Conservation (phyloP, 169 alveolate genomes). For the Babesia divergens region DNA sequence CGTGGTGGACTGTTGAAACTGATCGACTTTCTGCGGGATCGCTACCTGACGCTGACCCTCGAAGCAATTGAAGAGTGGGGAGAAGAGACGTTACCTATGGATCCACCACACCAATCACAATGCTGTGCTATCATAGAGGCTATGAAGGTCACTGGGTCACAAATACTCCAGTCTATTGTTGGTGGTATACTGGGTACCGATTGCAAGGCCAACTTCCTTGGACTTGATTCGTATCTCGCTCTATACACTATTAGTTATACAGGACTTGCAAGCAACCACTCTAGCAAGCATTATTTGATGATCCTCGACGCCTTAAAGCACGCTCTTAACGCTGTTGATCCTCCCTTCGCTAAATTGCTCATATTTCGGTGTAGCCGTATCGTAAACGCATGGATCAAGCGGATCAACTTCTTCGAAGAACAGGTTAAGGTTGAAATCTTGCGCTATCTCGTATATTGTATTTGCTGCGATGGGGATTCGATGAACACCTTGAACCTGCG, state of each 20-base stretch:
- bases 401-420: slow-evolving; percentile 20
- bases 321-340: background rate
- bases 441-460: slow-evolving; percentile 22
- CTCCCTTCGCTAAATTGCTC: slow-evolving; percentile 23
- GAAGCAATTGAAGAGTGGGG: slow-evolving; percentile 43
- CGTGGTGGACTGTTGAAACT: slow-evolving; percentile 44
- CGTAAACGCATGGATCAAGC: slow-evolving; percentile 45
- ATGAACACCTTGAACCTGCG: background rate
- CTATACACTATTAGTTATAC: slow-evolving; percentile 34
- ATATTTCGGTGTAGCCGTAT: slow-evolving; percentile 49
- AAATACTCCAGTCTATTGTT: background rate
- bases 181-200: slow-evolving; percentile 10
- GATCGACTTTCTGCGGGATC: slow-evolving; percentile 39
- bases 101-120: slow-evolving; percentile 1
- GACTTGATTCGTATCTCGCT: slow-evolving; percentile 39
- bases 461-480: slow-evolving; percentile 25
- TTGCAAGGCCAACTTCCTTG: background rate
- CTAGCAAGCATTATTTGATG: slow-evolving; percentile 30
- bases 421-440: slow-evolving; percentile 29
- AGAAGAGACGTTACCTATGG: slow-evolving; percentile 26
- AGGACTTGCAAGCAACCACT: slow-evolving; percentile 21
- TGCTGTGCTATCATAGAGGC: slow-evolving; percentile 18
- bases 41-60: slow-evolving; percentile 10
- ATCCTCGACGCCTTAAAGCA: slow-evolving; percentile 4
- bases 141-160: slow-evolving; percentile 27